Evolutionary conservation across 1,139 yeast species (phyloP).

Genomic region (Eremothecium cymbalariae): DNA sequence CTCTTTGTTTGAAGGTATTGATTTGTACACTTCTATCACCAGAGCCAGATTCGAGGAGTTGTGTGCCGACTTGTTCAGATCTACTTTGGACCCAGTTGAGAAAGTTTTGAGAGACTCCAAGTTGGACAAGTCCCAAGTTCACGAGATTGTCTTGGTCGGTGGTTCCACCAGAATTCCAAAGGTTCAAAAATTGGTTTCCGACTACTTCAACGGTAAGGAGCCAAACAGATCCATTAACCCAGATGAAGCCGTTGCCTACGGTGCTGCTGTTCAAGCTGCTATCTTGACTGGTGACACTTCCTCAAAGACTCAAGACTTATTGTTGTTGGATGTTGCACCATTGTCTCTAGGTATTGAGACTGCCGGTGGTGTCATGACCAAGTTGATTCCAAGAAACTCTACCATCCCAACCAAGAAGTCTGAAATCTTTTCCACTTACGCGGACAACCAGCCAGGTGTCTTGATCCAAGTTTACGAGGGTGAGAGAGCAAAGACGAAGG

Average conservation of each 20-base stretch:
- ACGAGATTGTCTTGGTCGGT: slow-evolving; percentile 84
- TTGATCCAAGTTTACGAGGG: slow-evolving; percentile 90
- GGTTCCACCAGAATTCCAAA: slow-evolving; percentile 94
- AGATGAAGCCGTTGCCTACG: slow-evolving; percentile 97
- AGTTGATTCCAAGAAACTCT: slow-evolving; percentile 85
- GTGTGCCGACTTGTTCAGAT: slow-evolving; percentile 76
- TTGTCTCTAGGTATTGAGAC: slow-evolving; percentile 88
- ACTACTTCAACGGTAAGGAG: slow-evolving; percentile 85
- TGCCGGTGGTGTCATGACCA: slow-evolving; percentile 92
- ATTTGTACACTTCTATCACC: slow-evolving; percentile 74
- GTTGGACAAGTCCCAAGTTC: slow-evolving; percentile 68
- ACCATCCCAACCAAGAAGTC: slow-evolving; percentile 92
- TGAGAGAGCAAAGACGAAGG: slow-evolving; percentile 89
- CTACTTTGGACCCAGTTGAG: slow-evolving; percentile 79
- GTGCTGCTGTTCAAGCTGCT: slow-evolving; percentile 98
- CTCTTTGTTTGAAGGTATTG: slow-evolving; percentile 90
- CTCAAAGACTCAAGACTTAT: slow-evolving; percentile 73
- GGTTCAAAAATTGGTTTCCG: slow-evolving; percentile 79
- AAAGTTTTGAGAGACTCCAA: slow-evolving; percentile 78
- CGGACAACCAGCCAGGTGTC: slow-evolving; percentile 93
- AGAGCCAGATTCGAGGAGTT: slow-evolving; percentile 90
- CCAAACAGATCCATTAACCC: slow-evolving; percentile 84
- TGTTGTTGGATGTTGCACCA: slow-evolving; percentile 83
- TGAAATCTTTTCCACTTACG: slow-evolving; percentile 82
- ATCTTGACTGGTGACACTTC: slow-evolving; percentile 68